Evolutionary conservation across 495 filamentous ascomycete genomes (phyloP).

Genomic region (Penicillium bovifimosum): DNA sequence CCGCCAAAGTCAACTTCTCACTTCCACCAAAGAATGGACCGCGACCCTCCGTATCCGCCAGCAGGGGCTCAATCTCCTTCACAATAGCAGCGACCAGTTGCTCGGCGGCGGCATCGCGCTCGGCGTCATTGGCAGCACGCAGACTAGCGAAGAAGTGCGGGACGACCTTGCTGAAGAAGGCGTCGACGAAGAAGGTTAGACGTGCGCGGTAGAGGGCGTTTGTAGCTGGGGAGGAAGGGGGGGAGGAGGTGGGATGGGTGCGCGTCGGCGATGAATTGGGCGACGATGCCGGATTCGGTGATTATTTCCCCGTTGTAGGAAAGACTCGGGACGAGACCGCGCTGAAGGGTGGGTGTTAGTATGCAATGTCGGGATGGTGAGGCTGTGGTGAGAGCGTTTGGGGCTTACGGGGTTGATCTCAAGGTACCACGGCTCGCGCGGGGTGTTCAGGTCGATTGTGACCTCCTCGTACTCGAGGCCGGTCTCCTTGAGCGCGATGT

Average conservation of each 20-base stretch:
- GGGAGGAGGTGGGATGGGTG: conserved; percentile 47
- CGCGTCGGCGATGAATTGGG: conserved; percentile 64
- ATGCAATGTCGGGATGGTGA: neutral
- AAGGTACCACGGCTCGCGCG: conserved; percentile 79
- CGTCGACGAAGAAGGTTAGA: conserved; percentile 71
- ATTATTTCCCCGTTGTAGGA: conserved; percentile 68
- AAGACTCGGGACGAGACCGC: conserved; percentile 72
- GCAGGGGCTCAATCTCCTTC: conserved; percentile 71
- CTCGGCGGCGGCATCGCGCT: conserved; percentile 30
- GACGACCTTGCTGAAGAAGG: conserved; percentile 60
- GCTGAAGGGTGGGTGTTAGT: conserved; percentile 26
- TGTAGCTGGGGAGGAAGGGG: conserved; percentile 28
- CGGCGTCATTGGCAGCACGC: conserved; percentile 30
- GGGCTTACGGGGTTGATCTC: conserved; percentile 66
- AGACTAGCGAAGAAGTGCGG: conserved; percentile 40
- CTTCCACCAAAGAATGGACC: conserved; percentile 79
- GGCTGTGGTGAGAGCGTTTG: neutral
- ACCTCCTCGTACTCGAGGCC: conserved; percentile 72
- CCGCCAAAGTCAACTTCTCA: conserved; percentile 66
- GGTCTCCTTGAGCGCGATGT: conserved; percentile 71
- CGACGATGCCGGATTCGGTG: conserved; percentile 67
- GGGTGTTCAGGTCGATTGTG: conserved; percentile 66
- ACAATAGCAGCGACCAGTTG: conserved; percentile 47
- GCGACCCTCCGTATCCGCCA: conserved; percentile 47
- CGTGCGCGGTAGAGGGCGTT: conserved; percentile 58